phyloP scores from a whole-genome alignment of 2,329 filamentous ascomycete species.

The Cordyceps farinosa region DNA sequence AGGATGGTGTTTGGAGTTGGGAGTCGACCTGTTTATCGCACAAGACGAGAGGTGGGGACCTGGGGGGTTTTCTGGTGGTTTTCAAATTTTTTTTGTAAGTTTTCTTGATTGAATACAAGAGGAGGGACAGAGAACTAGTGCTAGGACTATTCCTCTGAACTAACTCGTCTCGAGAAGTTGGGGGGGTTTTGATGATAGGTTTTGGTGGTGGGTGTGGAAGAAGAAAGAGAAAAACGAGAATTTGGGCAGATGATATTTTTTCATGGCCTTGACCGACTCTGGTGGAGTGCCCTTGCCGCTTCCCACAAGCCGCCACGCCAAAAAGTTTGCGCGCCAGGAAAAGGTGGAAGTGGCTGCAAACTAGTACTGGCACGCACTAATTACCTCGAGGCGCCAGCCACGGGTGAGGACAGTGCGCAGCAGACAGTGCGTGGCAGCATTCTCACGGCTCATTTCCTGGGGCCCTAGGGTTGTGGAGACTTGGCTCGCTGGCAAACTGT shows the following conservation, averaged over 20 bases:
- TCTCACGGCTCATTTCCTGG: not conserved
- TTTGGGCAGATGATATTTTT: conserved; percentile 34
- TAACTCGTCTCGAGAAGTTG: conserved; percentile 42
- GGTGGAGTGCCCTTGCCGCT: conserved; percentile 19
- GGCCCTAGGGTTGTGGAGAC: conserved; percentile 1
- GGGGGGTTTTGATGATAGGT: conserved; percentile 45
- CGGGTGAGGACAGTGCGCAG: not conserved
- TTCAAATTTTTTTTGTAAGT: conserved; percentile 60
- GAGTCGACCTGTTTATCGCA: conserved; percentile 16
- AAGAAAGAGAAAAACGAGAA: conserved; percentile 33
- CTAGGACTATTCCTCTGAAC: conserved; percentile 57
- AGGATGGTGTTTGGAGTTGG: conserved; percentile 19
- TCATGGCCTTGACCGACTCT: conserved; percentile 28
- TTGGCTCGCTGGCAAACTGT: not conserved
- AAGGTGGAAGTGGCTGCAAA: conserved; percentile 7
- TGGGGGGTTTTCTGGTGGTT: conserved; percentile 56
- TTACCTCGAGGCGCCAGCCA: not conserved
- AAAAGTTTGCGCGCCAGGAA: conserved; percentile 9
- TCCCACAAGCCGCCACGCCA: conserved; percentile 15
- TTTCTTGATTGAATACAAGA: conserved; percentile 50
- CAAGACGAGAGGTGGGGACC: conserved; percentile 34
- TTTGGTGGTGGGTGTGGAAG: conserved; percentile 44
- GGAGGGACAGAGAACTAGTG: conserved; percentile 59
- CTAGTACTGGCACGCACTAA: too few relatives aligned
- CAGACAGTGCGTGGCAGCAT: not conserved